Base-by-base conservation (phyloP, 2,329 filamentous ascomycete genomes). In the Diaporthe nobilis region DNA sequence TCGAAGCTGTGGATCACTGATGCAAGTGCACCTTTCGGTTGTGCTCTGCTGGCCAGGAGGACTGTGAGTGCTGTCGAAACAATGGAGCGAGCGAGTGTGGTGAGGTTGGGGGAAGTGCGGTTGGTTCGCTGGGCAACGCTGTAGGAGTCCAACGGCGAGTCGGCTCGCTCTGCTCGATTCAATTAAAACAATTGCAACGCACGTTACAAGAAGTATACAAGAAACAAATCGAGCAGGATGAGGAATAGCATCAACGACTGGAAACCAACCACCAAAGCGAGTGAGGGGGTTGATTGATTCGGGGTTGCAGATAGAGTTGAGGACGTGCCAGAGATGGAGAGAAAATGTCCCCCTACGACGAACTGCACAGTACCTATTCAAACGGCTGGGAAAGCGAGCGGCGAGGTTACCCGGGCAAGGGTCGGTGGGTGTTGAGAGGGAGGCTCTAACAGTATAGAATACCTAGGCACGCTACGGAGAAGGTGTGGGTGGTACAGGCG, bases 201-300 rank as follows among this genome's bases (percentile, higher is more conserved):
- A 70, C 7, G 60, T 63, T n/a, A 61, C 42, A 22, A 68, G 17
- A 53, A 68, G 20, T 70, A 49, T 61, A 39, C 74, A 65, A 58
- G 75, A 75, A 77, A 78, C 31, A 79, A 58, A 77, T 72, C 58
- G 75, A 78, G 77, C 71, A 77, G 77, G 67, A 73, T 7, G 49
- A 74, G 71, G 68, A 78, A 74, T 73, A 75, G 77, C 78, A 80
- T 79, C 73, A 87, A 84, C 82, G 85, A 87, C 79, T 77, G 83
- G 73, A 79, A 70, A 78, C 78, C 81, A 85, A 82, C 85, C 86
- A 87, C 87, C 88, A 87, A 85, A 92, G 87, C 90, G 90, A 92
- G 86, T 89, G 90, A 91, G 86, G 86, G 85, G 85, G 85, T 71
- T 74, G 78, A 71, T 71, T 72, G 78, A 71, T 53, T 77, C 70